Base-by-base conservation (phyloP, 208 protist species). In the Leptomonas pyrrhocoris region DNA sequence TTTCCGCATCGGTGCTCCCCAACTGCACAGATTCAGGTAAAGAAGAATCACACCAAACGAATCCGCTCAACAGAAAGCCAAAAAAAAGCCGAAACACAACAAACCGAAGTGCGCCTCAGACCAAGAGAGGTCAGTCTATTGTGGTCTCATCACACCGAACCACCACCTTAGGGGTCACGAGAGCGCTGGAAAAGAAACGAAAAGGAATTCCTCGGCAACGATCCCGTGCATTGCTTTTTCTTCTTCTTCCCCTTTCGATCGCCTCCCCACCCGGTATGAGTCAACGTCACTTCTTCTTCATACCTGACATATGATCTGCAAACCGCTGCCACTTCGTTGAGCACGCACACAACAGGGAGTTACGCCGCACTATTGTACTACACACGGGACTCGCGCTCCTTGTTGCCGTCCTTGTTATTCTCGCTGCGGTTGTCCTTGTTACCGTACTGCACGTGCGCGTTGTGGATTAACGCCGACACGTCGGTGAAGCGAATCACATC, bases 401-500 rank as follows among this genome's bases (percentile, higher is more conserved):
- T 68, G 51, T 55, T 59, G 54, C 45, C 30, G 42, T 55, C 12
- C 27, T 51, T 49, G 53, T 51, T 60, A 19, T 55, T 58, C 30
- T 49, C n/a, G 30, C n/a, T n/a, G n/a, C 59, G 58, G 51, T 51
- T 70, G 34, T 66, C 42, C 46, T 34, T 36, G 9, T 62, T 75
- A 36, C 61, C 36, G n/a, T 70, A 50, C 42, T 18, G 59, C n/a
- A 74, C 59, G 34, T 57, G 19, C 11, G 46, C 54, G 34, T 65
- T 74, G 46, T 73, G 56, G 8, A 90, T 74, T 42, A 89, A 72
- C 15, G 76, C 66, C 25, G 75, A 71, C 25, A 93, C 80, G 53
- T 93, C 87, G 19, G 68, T 67, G 73, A 93, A 95, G 36, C 77
- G 74, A 45, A 93, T 59, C 16, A 73, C 74, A 36, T 93, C 80